Base-by-base conservation (phyloP, 345 rosid species). In the Populus pruinosa region DNA sequence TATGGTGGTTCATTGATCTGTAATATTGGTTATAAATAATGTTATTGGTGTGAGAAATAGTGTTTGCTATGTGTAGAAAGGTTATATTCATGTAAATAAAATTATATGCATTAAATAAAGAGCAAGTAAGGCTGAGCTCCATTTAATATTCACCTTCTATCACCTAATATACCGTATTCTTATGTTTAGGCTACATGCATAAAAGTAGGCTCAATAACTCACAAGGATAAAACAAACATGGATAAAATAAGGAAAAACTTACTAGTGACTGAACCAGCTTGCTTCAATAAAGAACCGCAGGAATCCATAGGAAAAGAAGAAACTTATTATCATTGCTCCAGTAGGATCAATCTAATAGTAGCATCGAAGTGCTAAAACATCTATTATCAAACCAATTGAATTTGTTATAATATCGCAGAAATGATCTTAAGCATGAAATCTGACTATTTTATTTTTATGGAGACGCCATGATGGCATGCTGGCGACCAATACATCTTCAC, bases 381-480 rank as follows among this genome's bases (percentile, higher is more conserved):
- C 85, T 8, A 85, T 77, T 13, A 70, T 71, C 47, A 82, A 67
- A 56, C 87, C 87, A 6, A 78, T 63, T 2, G 85, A 85, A 71
- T 85, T 85, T 8, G 87, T 85, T 27, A 85, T 50, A 21, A 85
- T 85, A 21, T 82, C 85, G 20, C 80, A 85, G 73, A 85, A 72
- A 69, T 85, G 87, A 70, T 85, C 87, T 18, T 85, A 85, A 18
- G 85, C 85, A 63, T 85, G 82, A 67, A 84, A 77, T 36, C 79
- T 77, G 14, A 85, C 77, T 20, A 85, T 85, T 69, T 72, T 84
- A 33, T 85, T 85, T 77, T 85, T 78, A 61, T 73, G 81, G 66
- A 87, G 85, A 23, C 85, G 70, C 92, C 90, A 89, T 0, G 90
- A 85, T 0, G 88, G 86, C 25, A 72, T 78, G 9, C 77, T 67